Base-by-base conservation (phyloP, 1,139 yeast species). In the Hemisphaericaspora xylofermentans region DNA sequence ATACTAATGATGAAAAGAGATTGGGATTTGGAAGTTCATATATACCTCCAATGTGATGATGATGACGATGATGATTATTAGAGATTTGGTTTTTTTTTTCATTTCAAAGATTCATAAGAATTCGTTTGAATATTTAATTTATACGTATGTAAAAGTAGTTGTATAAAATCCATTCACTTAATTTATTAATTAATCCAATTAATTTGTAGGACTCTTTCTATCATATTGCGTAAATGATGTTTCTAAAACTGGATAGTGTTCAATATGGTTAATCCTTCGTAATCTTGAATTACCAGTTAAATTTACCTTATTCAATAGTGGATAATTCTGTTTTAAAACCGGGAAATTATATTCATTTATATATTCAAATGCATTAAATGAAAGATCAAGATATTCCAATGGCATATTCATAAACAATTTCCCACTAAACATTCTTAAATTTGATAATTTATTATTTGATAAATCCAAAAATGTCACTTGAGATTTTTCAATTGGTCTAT, bases 281-380 rank as follows among this genome's bases (percentile, higher is more conserved):
- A 47, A 44, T 29, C 39, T 30, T 17, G 45, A 38, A 35, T 47
- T 47, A 3, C 47, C 45, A 13, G 45, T 43, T 26, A 47, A 35
- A 26, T 47, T 42, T 9, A 47, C 31, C 16, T 32, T 38, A 7
- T 30, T 19, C 16, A 47, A 34, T 2, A 22, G 18, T 1, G 50
- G 50, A 30, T 24, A 47, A 4, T 32, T 32, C 6, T 30, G 14
- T 4, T n/a, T 38, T 4, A 35, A 17, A 4, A 47, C 9, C 12
- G 51, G 50, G 29, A 47, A 46, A 33, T 46, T 47, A 12, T 39
- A 41, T 21, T 33, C 27, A 27, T 46, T 47, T 15, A 47, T 26
- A 24, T 46, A 46, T 12, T 33, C 36, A 34, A 47, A 47, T 24
- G 40, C 47, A 35, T 47, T 47, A 33, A 43, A 45, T 10, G 50